These are phyloP conservation scores for Fagopyrum tataricum DNA, from an alignment of 148 eudicot species.

Conservation along the genomic window DNA sequence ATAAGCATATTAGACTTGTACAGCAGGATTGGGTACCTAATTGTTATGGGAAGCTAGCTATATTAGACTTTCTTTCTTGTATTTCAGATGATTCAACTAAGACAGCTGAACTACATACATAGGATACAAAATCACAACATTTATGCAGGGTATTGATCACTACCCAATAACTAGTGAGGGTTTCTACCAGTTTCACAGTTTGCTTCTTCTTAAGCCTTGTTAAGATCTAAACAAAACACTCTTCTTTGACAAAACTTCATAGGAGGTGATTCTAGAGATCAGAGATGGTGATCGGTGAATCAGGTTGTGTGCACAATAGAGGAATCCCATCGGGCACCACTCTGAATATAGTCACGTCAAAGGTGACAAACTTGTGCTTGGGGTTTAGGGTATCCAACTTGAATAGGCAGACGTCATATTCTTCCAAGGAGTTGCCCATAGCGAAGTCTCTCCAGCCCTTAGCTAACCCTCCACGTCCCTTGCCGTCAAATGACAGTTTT, in stretches of 20 bases:
- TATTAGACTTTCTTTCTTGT: too few species aligned
- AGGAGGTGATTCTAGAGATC: not conserved
- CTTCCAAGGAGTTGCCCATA: constrained; percentile 19
- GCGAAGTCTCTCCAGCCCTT: constrained; percentile 28
- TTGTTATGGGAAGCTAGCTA: too few species aligned
- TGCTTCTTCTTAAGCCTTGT: not conserved
- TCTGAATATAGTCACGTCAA: not conserved
- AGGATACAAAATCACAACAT: too few species aligned
- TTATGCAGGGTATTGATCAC: not conserved
- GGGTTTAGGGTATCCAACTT: not conserved
- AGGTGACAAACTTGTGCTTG: not conserved
- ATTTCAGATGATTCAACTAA: too few species aligned
- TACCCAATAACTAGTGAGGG: not conserved
- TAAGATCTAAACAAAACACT: not conserved
- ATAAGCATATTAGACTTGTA: too few species aligned
- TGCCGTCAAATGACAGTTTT: constrained; percentile 11
- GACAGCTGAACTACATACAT: too few species aligned
- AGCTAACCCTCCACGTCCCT: constrained; percentile 20
- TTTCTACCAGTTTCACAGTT: not conserved
- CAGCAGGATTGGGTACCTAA: too few species aligned
- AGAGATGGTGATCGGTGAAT: not conserved
- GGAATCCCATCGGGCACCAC: constrained; percentile 10
- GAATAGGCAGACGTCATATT: constrained; percentile 13
- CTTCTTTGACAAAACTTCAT: not conserved
- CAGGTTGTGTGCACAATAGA: not conserved